Conservation (phyloP, 495 filamentous ascomycete species). For the Daldinia loculata region DNA sequence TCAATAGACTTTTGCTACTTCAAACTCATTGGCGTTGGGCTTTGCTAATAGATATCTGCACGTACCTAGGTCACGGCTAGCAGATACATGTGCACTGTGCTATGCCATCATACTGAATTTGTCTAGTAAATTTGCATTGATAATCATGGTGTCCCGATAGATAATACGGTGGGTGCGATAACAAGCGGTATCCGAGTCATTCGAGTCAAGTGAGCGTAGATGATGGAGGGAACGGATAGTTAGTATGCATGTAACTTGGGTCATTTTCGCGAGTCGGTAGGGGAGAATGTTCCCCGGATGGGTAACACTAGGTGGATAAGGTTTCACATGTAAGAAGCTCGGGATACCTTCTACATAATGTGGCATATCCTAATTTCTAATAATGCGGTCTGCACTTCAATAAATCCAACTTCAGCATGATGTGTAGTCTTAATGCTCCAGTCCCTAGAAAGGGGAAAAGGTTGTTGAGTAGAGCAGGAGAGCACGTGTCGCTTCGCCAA, state of each 20-base stretch:
- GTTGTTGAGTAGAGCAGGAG: constrained; percentile 17
- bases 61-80: too few relatives aligned
- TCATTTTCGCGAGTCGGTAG: not conserved
- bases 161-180: not conserved
- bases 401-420: not conserved
- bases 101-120: not conserved
- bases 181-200: not conserved
- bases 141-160: not conserved
- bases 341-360: not conserved
- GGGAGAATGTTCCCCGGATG: not conserved
- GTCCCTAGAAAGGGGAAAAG: not conserved
- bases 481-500: constrained; percentile 40
- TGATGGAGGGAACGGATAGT: not conserved
- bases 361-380: not conserved
- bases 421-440: not conserved
- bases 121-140: not conserved
- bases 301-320: not conserved
- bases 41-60: too few relatives aligned
- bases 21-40: too few relatives aligned
- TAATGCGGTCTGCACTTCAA: not conserved
- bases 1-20: too few relatives aligned
- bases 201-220: not conserved
- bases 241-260: not conserved
- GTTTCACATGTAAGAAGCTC: not conserved
- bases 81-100: too few relatives aligned